A percentile compares a stretch with the other conserved stretches of the same genome.
These are phyloP conservation scores for Pisolithus albus DNA, from an alignment of 768 basidiomycete genomes.

Conservation along the genomic window DNA sequence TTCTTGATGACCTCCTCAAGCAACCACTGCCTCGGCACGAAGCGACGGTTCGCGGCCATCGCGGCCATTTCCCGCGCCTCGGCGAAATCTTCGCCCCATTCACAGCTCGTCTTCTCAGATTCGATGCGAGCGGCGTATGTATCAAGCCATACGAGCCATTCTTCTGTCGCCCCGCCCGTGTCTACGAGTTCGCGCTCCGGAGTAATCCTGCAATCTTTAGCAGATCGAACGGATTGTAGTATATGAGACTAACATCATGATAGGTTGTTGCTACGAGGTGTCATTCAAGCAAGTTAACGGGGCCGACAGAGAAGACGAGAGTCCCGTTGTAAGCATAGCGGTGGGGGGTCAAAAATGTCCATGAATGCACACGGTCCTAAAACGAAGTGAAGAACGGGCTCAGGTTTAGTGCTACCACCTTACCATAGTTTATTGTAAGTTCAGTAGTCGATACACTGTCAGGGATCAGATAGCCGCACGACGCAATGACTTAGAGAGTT, in stretches of 20 bases:
- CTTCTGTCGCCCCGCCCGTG: constrained; percentile 38
- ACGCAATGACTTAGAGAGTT: no score
- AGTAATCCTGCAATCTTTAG: constrained; percentile 36
- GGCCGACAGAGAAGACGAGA: no score
- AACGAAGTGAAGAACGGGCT: no score
- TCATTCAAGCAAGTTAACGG: no score
- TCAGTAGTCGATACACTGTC: no score
- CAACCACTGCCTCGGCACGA: constrained; percentile 92
- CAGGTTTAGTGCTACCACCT: no score
- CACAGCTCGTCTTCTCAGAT: constrained; percentile 33
- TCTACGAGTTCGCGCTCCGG: constrained; percentile 42
- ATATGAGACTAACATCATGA: constrained; percentile 42
- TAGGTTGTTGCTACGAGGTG: no score
- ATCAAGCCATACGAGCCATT: constrained; percentile 60
- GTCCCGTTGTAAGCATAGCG: no score
- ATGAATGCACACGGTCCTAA: no score
- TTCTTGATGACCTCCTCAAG: constrained; percentile 85
- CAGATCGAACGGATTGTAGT: not conserved
- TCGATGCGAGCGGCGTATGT: constrained; percentile 54
- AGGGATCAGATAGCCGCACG: no score
- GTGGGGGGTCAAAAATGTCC: no score
- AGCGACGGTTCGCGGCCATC: constrained; percentile 73
- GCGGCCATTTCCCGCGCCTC: constrained; percentile 43
- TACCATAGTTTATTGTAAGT: no score
- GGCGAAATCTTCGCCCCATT: constrained; percentile 43